Evolutionary conservation across 1,284 basidiomycete species (phyloP).

Genomic region (Fomitopsis pinicola): DNA sequence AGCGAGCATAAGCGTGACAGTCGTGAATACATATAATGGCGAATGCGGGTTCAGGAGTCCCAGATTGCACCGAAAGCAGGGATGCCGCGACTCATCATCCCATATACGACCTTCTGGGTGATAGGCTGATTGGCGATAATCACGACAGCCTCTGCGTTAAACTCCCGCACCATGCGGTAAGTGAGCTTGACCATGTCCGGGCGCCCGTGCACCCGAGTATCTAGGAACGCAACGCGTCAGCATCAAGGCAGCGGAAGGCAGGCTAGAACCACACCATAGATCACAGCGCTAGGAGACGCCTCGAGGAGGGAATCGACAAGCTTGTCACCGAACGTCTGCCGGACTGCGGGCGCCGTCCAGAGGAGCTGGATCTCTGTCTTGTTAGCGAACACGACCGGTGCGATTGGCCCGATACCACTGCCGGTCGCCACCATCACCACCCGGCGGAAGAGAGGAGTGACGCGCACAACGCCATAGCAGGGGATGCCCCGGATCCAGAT

Average conservation of each 20-base stretch:
- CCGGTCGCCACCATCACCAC: constrained; percentile 59
- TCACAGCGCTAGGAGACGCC: constrained; percentile 46
- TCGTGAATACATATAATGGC: neutral
- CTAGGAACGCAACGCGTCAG: constrained; percentile 15
- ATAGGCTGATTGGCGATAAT: constrained; percentile 57
- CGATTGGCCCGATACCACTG: constrained; percentile 55
- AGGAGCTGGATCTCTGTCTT: constrained; percentile 46
- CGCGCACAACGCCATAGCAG: constrained; percentile 49
- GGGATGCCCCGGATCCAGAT: constrained; percentile 55
- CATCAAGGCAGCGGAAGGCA: neutral
- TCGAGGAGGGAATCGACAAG: constrained; percentile 50
- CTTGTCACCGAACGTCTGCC: constrained; percentile 53
- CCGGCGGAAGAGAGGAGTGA: constrained; percentile 52
- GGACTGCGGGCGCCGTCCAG: constrained; percentile 56
- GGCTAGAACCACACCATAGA: constrained; percentile 40
- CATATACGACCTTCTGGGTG: constrained; percentile 54
- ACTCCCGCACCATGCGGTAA: constrained; percentile 50
- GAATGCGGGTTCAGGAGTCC: constrained; percentile 32
- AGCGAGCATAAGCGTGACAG: neutral
- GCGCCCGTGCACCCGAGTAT: constrained; percentile 53
- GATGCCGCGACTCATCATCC: constrained; percentile 54
- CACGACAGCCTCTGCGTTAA: constrained; percentile 56
- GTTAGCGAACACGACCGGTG: constrained; percentile 46
- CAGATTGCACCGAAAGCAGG: constrained; percentile 58
- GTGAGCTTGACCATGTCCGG: constrained; percentile 59